Evolutionary conservation across 176 grass and related monocot species (phyloP).

Genomic region (Bonia amplexicaulis): DNA sequence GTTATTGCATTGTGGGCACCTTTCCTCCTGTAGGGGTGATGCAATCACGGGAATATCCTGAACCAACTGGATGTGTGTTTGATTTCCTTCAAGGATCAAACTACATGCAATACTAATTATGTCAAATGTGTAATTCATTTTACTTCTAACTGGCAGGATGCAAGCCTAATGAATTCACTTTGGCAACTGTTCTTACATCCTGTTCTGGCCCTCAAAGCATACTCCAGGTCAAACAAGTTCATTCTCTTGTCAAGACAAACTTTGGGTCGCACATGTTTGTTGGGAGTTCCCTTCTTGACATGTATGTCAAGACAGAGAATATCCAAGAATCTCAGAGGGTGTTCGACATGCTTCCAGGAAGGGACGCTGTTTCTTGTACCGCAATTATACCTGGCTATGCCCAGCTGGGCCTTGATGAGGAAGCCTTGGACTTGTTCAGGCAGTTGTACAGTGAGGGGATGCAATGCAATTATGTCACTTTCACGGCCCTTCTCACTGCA

Average conservation of each 20-base stretch:
- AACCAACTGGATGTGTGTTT: background rate
- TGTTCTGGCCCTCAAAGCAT: slow-evolving; percentile 35
- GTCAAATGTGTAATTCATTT: slow-evolving; percentile 15
- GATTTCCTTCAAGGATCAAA: slow-evolving; percentile 15
- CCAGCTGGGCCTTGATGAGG: slow-evolving; percentile 57
- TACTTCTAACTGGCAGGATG: slow-evolving; percentile 46
- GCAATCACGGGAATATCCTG: background rate
- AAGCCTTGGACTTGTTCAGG: no score
- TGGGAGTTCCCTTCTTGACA: slow-evolving; percentile 69
- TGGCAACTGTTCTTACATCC: slow-evolving; percentile 52
- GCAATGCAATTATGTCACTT: slow-evolving; percentile 72
- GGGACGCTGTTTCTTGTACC: slow-evolving; percentile 66
- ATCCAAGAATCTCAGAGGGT: slow-evolving; percentile 60
- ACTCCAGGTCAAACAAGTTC: slow-evolving; percentile 48
- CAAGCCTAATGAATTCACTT: slow-evolving; percentile 62
- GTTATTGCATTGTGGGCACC: background rate
- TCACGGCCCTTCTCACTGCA: slow-evolving; percentile 57
- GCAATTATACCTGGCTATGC: slow-evolving; percentile 69
- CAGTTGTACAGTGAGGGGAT: slow-evolving; percentile 56
- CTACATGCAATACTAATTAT: slow-evolving; percentile 1
- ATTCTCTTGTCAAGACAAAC: slow-evolving; percentile 61
- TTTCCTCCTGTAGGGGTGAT: background rate
- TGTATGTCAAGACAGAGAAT: slow-evolving; percentile 58
- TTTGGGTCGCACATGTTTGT: slow-evolving; percentile 65
- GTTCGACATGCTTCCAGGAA: slow-evolving; percentile 57